Base-by-base conservation (phyloP, 2,329 filamentous ascomycete genomes). In the Fusarium sulawesiense region DNA sequence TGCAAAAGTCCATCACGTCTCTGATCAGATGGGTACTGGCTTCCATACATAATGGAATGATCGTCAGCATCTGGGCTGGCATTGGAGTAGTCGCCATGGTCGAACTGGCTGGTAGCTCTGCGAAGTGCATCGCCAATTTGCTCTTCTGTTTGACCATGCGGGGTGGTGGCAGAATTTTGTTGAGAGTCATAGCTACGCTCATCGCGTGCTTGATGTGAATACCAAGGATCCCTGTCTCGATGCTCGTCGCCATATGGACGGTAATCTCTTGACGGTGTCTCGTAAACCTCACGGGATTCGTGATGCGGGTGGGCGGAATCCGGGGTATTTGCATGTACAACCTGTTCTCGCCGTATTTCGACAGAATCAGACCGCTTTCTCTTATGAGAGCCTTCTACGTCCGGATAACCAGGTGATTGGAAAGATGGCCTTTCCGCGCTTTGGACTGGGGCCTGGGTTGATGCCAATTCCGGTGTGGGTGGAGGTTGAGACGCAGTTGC, bases 291-390 rank as follows among this genome's bases (percentile, higher is more conserved):
- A 64, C 82, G 83, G 50, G 79, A 75, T 54, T 83, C 82, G 40
- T 71, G 56, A n/a, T 79, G 76, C 21, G 76, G 66, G 27, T 76
- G 72, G 47, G 68, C 50, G n/a, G 73, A 73, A 53, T 81, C 80
- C 29, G 79, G 79, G 16, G 80, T 79, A 7, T 74, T 75, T 62
- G 81, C 78, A 44, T 80, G 77, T 10, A 70, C 60, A 9, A 72
- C 64, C 29, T 63, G 66, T 23, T 85, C 83, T 70, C 80, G 80
- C 56, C 80, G 77, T 9, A 77, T 78, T 59, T 90, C 90, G 40
- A 83, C 78, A 8, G 91, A 92, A 47, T 84, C 81, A 9, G 92
- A 93, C 64, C 92, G 87, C 79, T 93, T 95, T 74, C 89, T 88
- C 79, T 91, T 91, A 73, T 88, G 85, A 20, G 85, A 80, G 18